phyloP scores from a whole-genome alignment of 495 filamentous ascomycete genomes.

The Hypoxylon trugodes region DNA sequence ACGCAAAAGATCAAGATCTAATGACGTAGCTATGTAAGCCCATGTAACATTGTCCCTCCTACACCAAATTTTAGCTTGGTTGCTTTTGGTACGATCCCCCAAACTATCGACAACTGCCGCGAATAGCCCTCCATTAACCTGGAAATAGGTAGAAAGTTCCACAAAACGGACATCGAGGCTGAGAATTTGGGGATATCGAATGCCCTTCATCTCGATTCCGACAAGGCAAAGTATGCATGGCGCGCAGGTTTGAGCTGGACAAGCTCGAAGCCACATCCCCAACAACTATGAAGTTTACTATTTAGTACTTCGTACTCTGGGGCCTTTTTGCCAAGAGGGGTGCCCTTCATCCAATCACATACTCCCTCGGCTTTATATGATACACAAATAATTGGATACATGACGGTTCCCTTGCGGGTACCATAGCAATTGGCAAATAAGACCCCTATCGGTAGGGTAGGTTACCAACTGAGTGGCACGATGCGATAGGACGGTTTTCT shows the following conservation, averaged over 20 bases:
- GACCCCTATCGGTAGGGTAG: slow-evolving; percentile 6
- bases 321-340: no score
- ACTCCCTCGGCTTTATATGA: background rate
- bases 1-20: slow-evolving; percentile 33
- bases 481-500: slow-evolving; percentile 24
- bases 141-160: slow-evolving; percentile 16
- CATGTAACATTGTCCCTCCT: slow-evolving; percentile 29
- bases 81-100: background rate
- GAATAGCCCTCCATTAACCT: slow-evolving; percentile 10
- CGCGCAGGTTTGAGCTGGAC: slow-evolving; percentile 19
- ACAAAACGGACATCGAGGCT: slow-evolving; percentile 15
- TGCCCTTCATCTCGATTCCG: slow-evolving; percentile 18
- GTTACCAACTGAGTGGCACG: slow-evolving; percentile 30
- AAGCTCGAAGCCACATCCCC: slow-evolving; percentile 20
- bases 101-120: slow-evolving; percentile 19
- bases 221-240: slow-evolving; percentile 28
- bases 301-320: slow-evolving; percentile 2
- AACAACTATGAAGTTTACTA: slow-evolving; percentile 4
- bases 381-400: background rate
- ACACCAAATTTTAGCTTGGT: slow-evolving; percentile 1
- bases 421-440: slow-evolving; percentile 29
- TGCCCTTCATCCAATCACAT: slow-evolving; percentile 35
- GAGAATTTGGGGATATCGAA: slow-evolving; percentile 2
- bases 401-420: slow-evolving; percentile 12
- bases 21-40: slow-evolving; percentile 33